Percentiles rank a stretch among this genome's conserved stretches.
phyloP scores from a whole-genome alignment of 441 rosid genomes.

The Aquilaria agallochum region DNA sequence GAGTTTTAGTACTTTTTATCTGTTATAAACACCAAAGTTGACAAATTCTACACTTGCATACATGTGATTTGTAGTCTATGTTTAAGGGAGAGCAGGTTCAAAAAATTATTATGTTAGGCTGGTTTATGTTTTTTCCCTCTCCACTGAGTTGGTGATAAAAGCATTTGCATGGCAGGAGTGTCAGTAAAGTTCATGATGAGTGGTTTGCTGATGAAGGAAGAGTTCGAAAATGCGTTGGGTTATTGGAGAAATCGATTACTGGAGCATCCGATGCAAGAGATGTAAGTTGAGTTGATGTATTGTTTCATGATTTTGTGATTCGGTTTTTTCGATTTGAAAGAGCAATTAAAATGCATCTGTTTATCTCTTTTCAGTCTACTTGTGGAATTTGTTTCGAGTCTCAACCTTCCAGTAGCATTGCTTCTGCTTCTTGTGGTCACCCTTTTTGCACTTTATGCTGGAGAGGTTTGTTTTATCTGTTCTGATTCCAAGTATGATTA shows the following conservation, averaged over 20 bases:
- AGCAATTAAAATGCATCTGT: too few relatives aligned
- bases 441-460: constrained; percentile 53
- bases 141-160: too few relatives aligned
- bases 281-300: constrained; percentile 23
- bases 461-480: constrained; percentile 31
- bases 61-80: too few relatives aligned
- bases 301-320: constrained; percentile 2
- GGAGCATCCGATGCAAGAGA: constrained; percentile 29
- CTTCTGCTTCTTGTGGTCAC: constrained; percentile 60
- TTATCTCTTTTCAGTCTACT: constrained; percentile 25
- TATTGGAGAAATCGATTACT: constrained; percentile 33
- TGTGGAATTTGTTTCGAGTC: constrained; percentile 67
- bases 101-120: too few relatives aligned
- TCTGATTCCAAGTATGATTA: background rate
- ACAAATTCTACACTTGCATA: too few relatives aligned
- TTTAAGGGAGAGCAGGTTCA: too few relatives aligned
- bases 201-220: constrained; percentile 65
- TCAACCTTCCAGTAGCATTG: constrained; percentile 26
- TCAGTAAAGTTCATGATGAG: constrained; percentile 54
- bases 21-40: too few relatives aligned
- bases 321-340: background rate
- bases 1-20: too few relatives aligned
- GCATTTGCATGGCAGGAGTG: constrained; percentile 35
- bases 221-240: constrained; percentile 52
- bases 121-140: too few relatives aligned